Evolutionary conservation across 306 rosid species (phyloP).

Genomic region (Gillenia trifoliata): DNA sequence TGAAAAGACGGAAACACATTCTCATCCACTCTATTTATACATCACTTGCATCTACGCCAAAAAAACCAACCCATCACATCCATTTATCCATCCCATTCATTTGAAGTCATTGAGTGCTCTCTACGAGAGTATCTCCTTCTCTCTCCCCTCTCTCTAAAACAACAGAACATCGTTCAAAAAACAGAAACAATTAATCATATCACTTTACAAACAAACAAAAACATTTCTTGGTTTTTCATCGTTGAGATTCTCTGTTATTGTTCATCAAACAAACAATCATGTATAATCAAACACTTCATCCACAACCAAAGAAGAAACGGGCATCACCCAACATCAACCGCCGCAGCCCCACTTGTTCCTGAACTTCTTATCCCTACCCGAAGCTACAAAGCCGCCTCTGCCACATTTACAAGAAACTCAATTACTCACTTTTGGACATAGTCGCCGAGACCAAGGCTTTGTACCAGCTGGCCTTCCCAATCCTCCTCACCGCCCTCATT

Average conservation of each 20-base stretch:
- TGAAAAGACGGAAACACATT: neutral
- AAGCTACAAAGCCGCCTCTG: neutral
- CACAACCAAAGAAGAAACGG: slow-evolving; percentile 13
- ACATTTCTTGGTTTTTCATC: neutral
- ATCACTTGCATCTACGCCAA: slow-evolving; percentile 12
- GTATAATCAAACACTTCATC: slow-evolving; percentile 16
- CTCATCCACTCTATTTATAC: slow-evolving; percentile 13
- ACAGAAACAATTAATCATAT: neutral
- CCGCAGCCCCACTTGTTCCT: slow-evolving; percentile 10
- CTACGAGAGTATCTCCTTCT: slow-evolving; percentile 31
- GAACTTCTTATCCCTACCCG: slow-evolving; percentile 9
- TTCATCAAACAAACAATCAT: slow-evolving; percentile 9
- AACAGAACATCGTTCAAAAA: neutral
- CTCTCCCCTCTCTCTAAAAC: neutral
- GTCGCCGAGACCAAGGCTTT: slow-evolving; percentile 48
- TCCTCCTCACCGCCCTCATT: slow-evolving; percentile 58
- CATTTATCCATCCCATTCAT: slow-evolving; percentile 3
- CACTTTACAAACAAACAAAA: neutral
- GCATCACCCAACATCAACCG: neutral
- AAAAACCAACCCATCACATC: slow-evolving; percentile 9
- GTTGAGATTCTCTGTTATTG: neutral
- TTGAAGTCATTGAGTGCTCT: slow-evolving; percentile 34
- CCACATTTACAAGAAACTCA: neutral
- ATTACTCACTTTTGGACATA: slow-evolving; percentile 18
- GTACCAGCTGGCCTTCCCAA: slow-evolving; percentile 53